Conservation (phyloP, 371 early-diverging fungal species). For the Actinomortierella wolfii region DNA sequence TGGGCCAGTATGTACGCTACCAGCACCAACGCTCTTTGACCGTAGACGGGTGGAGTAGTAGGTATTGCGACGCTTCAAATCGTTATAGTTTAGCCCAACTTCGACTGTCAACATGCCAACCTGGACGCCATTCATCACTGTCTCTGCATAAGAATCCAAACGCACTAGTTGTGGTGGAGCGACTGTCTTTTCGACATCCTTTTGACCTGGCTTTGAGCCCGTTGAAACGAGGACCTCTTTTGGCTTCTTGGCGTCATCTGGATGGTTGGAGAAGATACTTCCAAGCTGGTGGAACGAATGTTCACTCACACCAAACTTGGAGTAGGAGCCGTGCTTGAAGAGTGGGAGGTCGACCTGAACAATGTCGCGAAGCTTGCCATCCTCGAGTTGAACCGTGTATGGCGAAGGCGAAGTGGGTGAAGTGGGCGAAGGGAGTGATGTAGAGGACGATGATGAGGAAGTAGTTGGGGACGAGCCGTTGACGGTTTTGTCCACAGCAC, state of each 20-base stretch:
- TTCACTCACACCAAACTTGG: constrained; percentile 20
- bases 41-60: no score
- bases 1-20: constrained; percentile 4
- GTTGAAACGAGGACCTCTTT: constrained; percentile 15
- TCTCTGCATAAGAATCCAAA: constrained; percentile 26
- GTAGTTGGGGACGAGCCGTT: no score
- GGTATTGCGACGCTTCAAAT: constrained; percentile 1
- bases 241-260: constrained; percentile 5
- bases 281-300: background rate
- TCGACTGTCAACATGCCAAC: constrained; percentile 40
- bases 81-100: constrained; percentile 31
- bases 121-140: constrained; percentile 32
- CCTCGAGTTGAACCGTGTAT: constrained; percentile 25
- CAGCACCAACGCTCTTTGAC: no score
- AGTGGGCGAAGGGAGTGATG: no score
- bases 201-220: constrained; percentile 16
- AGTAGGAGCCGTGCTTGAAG: constrained; percentile 41
- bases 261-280: background rate
- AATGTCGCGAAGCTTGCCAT: constrained; percentile 15
- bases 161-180: constrained; percentile 1
- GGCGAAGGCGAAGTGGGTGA: constrained; percentile 10
- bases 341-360: constrained; percentile 40
- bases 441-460: no score
- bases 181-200: constrained; percentile 10
- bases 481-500: constrained; percentile 28